phyloP scores from a whole-genome alignment of 1,284 basidiomycete species.

The Vanrija sp. region DNA sequence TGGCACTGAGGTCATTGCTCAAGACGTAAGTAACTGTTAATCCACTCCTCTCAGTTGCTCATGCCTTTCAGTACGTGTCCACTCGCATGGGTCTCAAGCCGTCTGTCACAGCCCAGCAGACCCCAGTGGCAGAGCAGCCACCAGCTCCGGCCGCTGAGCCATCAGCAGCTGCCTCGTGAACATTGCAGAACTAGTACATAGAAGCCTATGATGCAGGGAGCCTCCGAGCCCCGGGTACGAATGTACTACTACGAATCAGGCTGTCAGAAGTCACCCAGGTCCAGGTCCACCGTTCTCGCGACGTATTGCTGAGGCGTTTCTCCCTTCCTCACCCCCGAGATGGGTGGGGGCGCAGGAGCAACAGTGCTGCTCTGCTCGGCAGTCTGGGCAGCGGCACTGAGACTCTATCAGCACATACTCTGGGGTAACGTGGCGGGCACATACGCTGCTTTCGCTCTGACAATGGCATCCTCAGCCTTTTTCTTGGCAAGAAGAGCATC shows the following conservation, averaged over 20 bases:
- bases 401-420: background rate
- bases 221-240: background rate
- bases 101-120: slow-evolving; percentile 3
- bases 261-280: slow-evolving; percentile 49
- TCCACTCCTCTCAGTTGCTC: slow-evolving; percentile 5
- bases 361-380: slow-evolving; percentile 6
- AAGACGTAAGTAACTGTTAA: slow-evolving; percentile 55
- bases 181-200: too few relatives aligned
- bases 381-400: background rate
- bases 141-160: too few relatives aligned
- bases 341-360: slow-evolving; percentile 13
- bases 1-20: slow-evolving; percentile 78
- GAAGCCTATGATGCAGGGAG: too few relatives aligned
- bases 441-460: slow-evolving; percentile 30
- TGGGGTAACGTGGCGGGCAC: slow-evolving; percentile 1
- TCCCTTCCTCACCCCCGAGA: slow-evolving; percentile 35
- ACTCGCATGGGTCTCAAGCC: slow-evolving; percentile 48
- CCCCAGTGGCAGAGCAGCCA: background rate
- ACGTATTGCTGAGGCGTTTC: slow-evolving; percentile 47
- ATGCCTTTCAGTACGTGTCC: slow-evolving; percentile 39
- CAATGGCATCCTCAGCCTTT: slow-evolving; percentile 50
- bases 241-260: too few relatives aligned
- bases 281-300: slow-evolving; percentile 48
- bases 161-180: too few relatives aligned
- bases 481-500: slow-evolving; percentile 63